These are phyloP conservation scores for Blastocystis sp. DNA, from an alignment of 352 stramenopile genomes.

Conservation along the genomic window DNA sequence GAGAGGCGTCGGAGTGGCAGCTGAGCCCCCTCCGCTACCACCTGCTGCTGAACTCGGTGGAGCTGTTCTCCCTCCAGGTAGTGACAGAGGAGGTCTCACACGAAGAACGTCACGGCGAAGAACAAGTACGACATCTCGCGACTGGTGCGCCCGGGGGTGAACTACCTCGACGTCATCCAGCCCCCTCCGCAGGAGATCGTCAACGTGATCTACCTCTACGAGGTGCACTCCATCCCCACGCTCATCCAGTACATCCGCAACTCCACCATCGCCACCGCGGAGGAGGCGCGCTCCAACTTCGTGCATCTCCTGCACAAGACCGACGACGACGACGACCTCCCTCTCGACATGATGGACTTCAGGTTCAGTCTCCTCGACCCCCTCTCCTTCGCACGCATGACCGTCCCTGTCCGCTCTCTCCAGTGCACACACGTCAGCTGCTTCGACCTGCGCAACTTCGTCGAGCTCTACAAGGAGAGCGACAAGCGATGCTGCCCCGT, in stretches of 20 bases:
- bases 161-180: not conserved
- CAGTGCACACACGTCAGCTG: not conserved
- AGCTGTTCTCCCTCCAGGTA: not conserved
- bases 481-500: not conserved
- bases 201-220: not conserved
- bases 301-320: not conserved
- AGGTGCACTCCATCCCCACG: not conserved
- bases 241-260: not conserved
- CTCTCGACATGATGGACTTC: not conserved
- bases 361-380: conserved; percentile 7
- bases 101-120: not conserved
- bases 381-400: not conserved
- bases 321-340: not conserved
- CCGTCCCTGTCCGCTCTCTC: not conserved
- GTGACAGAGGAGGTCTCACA: not conserved
- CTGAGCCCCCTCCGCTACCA: not conserved
- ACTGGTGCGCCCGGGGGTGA: not conserved
- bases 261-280: not conserved
- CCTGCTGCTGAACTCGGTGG: not conserved
- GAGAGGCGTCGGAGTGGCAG: not conserved
- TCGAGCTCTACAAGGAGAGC: not conserved
- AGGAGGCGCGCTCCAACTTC: not conserved
- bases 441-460: not conserved
- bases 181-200: not conserved
- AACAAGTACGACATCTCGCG: not conserved